Percentiles rank a stretch among this genome's conserved stretches.
Conservation (phyloP, 2,329 filamentous ascomycete genomes). For the Amauroascus niger region DNA sequence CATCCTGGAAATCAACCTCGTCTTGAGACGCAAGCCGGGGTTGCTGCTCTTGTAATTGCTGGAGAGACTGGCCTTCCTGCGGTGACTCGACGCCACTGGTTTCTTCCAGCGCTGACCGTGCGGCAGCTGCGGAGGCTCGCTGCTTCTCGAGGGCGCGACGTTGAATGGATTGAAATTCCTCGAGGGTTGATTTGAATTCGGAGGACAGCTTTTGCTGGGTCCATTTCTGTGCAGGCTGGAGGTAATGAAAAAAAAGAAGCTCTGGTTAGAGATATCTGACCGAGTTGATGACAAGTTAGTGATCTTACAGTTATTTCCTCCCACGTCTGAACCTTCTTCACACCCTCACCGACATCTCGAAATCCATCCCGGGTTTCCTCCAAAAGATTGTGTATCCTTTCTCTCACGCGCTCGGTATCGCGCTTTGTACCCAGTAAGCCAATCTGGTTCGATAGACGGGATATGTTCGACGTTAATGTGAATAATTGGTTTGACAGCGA, state of each 20-base stretch:
- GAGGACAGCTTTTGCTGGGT: constrained; percentile 89
- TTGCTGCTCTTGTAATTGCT: constrained; percentile 67
- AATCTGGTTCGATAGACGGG: constrained; percentile 73
- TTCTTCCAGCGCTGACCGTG: constrained; percentile 67
- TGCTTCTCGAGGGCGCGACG: constrained; percentile 85
- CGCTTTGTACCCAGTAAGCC: constrained; percentile 77
- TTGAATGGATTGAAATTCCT: constrained; percentile 89
- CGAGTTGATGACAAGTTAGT: not conserved
- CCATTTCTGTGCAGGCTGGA: constrained; percentile 85
- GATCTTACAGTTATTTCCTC: constrained; percentile 64
- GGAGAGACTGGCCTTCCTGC: constrained; percentile 49
- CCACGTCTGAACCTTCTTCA: constrained; percentile 86
- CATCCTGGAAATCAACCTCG: constrained; percentile 96
- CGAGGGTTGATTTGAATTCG: constrained; percentile 79
- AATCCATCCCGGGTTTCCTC: constrained; percentile 80
- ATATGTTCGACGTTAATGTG: constrained; percentile 77
- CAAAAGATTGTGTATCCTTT: constrained; percentile 77
- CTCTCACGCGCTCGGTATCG: constrained; percentile 81
- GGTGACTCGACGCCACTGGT: constrained; percentile 27
- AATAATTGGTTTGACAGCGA: constrained; percentile 82
- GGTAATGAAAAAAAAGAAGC: not conserved
- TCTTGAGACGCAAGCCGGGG: constrained; percentile 77
- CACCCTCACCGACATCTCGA: constrained; percentile 82
- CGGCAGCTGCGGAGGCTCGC: constrained; percentile 72
- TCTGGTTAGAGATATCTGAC: not conserved